Base-by-base conservation (phyloP, 176 grass and related monocot genomes). In the Tuctoria greenei region DNA sequence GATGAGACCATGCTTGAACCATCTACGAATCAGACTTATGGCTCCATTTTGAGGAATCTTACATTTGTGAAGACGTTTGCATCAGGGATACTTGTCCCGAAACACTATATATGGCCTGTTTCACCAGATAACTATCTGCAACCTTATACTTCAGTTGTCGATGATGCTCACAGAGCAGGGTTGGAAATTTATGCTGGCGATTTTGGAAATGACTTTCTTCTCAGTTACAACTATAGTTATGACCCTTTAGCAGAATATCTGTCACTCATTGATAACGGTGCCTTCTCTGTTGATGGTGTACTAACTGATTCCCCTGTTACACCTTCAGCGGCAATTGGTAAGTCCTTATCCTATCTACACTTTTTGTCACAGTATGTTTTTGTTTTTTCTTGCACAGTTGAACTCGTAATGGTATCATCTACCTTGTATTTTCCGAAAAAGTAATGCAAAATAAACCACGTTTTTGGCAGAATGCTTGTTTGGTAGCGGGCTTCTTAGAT, bases 11-110 rank as follows among this genome's bases (percentile, higher is more conserved):
- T 16, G 28, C 26, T 51, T 2, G 95, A 95, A 72, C 87, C 91
- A 57, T 92, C 91, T 26, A 92, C 80, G 12, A 92, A 95, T 8
- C 18, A 39, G 64, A 90, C 92, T 26, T 99, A 95, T 79, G 83
- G 65, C 34, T 90, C 87, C 63, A 82, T 99, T 69, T 50, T 95
- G 77, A 84, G 75, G 42, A 99, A 99, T 57, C 85, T 99, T 85
- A 95, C 95, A 66, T 88, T 86, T 61, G 83, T 99, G 76, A 99
- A 95, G 71, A 90, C 89, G 38, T 88, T 98, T 66, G 89, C 95
- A 47, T 89, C 91, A 44, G 95, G 95, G 66, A 94, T 98, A 86
- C 83, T 98, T 82, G 91, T 98, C 36, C 95, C 95, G 0, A 98
- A 98, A 67, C 64, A 76, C 1, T 97, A 92, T 69, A 90, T 97